Percentiles rank a stretch among this genome's conserved stretches.
phyloP scores from a whole-genome alignment of 345 rosid species.

The Diplotaxis tenuifolia region DNA sequence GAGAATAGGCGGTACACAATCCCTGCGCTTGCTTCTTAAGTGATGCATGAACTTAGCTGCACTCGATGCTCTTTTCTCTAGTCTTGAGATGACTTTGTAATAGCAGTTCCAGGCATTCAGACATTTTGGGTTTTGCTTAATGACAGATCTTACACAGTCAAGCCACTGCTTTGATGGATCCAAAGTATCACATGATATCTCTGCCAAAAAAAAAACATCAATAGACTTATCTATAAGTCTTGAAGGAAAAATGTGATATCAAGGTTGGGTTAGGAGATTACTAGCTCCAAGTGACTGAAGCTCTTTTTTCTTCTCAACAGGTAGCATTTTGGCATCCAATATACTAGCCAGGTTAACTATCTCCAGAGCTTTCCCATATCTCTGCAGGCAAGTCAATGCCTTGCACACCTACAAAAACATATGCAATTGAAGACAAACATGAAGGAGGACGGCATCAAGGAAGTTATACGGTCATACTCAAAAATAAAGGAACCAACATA shows the following conservation, averaged over 20 bases:
- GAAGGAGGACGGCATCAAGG: conserved; percentile 37
- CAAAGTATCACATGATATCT: conserved; percentile 70
- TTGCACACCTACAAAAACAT: conserved; percentile 72
- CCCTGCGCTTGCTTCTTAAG: conserved; percentile 59
- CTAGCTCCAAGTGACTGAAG: conserved; percentile 90
- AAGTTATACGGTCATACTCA: conserved; percentile 43
- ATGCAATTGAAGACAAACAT: conserved; percentile 27
- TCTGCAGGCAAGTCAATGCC: conserved; percentile 66
- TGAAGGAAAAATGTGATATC: conserved; percentile 1
- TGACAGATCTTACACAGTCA: conserved; percentile 64
- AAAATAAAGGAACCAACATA: too few species aligned
- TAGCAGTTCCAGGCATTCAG: conserved; percentile 93
- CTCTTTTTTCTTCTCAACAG: conserved; percentile 57
- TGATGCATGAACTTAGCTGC: conserved; percentile 66
- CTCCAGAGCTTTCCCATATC: conserved; percentile 82
- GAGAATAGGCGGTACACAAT: conserved; percentile 63
- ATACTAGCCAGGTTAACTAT: conserved; percentile 55
- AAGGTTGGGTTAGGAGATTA: conserved; percentile 38
- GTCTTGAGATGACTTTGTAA: conserved; percentile 67
- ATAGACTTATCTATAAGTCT: not conserved
- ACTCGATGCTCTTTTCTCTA: conserved; percentile 52
- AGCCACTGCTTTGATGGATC: conserved; percentile 85
- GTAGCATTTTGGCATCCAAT: conserved; percentile 44
- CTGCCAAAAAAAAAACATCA: conserved; percentile 50
- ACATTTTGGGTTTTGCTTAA: conserved; percentile 75